Evolutionary conservation across 768 basidiomycete genomes (phyloP).

Genomic region (Psilocybe azurescens): DNA sequence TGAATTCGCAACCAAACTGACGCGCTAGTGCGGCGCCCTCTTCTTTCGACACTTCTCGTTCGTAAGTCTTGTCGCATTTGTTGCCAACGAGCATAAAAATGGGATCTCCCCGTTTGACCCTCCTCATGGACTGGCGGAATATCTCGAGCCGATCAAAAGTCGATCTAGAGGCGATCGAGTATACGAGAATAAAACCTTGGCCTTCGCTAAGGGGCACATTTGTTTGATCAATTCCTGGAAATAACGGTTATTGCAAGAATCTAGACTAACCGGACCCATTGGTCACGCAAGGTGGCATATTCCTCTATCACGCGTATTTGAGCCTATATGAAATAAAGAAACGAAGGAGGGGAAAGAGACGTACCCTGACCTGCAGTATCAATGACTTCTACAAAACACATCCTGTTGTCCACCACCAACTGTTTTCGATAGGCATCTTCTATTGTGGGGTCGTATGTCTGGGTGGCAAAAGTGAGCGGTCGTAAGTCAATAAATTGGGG

Average conservation of each 20-base stretch:
- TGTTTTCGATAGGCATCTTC: constrained; percentile 98
- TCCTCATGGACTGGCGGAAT: constrained; percentile 88
- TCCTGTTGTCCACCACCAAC: constrained; percentile 91
- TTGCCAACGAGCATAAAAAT: constrained; percentile 96
- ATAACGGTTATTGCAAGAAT: constrained; percentile 2
- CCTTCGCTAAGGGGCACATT: constrained; percentile 69
- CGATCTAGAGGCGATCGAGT: constrained; percentile 93
- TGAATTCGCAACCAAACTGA: constrained; percentile 89
- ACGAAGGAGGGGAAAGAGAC: constrained; percentile 26
- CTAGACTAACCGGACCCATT: constrained; percentile 90
- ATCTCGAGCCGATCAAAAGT: constrained; percentile 91
- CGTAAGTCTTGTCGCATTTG: constrained; percentile 92
- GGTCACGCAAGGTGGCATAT: constrained; percentile 94
- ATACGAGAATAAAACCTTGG: constrained; percentile 97
- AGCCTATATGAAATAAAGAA: constrained; percentile 23
- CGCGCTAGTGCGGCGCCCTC: constrained; percentile 85
- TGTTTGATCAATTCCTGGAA: constrained; percentile 14
- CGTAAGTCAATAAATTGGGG: constrained; percentile 9
- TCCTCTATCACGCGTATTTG: constrained; percentile 67
- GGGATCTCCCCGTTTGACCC: constrained; percentile 85
- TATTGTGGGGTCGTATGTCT: constrained; percentile 99
- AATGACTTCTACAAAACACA: constrained; percentile 96
- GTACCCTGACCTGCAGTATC: constrained; percentile 97
- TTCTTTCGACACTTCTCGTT: constrained; percentile 90
- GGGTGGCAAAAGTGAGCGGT: constrained; percentile 20